Base-by-base conservation (phyloP, 2,329 filamentous ascomycete species). In the Aureobasidium subglaciale region DNA sequence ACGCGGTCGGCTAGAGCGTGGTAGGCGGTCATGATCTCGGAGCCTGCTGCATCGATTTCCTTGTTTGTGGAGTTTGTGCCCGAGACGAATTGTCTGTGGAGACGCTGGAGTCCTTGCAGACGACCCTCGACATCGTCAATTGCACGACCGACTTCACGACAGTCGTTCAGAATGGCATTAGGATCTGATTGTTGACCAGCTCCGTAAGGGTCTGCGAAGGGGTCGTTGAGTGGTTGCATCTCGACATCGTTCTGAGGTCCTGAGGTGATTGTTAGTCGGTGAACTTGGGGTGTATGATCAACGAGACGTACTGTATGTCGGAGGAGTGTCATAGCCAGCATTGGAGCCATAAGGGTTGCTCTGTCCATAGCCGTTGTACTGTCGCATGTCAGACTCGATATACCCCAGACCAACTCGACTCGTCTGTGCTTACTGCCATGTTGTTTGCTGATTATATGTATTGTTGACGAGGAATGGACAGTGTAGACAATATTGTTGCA, bases 21-120 rank as follows among this genome's bases (percentile, higher is more conserved):
- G 77, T 95, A 96, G 55, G 85, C 78, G 50, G 81, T 82, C 84
- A 95, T 95, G 63, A 91, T 92, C 61, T 92, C 85, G 41, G 85
- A 79, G 62, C 84, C 86, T 57, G 91, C 78, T 56, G 76, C 74
- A 60, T 95, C 88, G 61, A 96, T 82, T 64, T 87, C 80, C 59
- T 63, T 64, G 59, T 81, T 81, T 63, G 83, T 82, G 41, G 81
- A 80, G 58, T 81, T 78, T 64, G 84, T 86, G 54, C 83, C 81
- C 38, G 82, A 83, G 63, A 84, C 85, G 61, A 96, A 82, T 30
- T 85, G 82, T 60, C 83, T 79, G 66, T 92, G 88, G 34, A 89
- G 77, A 69, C 78, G 79, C 64, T 83, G 82, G 45, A 96, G 82
- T 65, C 87, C 81, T 61, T 83, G 78, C 30, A 95, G 81, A 64